Evolutionary conservation across 2,329 filamentous ascomycete genomes (phyloP).

Genomic region (Bipolaris bicolor): DNA sequence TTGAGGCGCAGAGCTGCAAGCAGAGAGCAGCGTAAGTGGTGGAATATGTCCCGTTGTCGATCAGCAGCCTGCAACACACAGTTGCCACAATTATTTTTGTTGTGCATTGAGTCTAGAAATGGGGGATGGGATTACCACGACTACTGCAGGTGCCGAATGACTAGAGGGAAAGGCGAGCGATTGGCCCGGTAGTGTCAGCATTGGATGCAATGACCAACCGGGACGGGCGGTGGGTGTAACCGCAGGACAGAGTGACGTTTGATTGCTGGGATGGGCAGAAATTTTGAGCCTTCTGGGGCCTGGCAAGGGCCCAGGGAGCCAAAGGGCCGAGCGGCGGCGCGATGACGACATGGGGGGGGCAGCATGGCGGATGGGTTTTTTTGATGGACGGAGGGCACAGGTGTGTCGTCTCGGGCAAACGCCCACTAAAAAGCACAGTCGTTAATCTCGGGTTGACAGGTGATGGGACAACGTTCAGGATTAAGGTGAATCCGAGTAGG

Average conservation of each 20-base stretch:
- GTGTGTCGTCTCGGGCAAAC: conserved; percentile 29
- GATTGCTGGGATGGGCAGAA: conserved; percentile 2
- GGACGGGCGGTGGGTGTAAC: conserved; percentile 13
- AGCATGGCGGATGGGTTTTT: conserved; percentile 14
- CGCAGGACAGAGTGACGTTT: conserved; percentile 6
- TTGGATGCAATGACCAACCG: conserved; percentile 15
- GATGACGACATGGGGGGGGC: conserved; percentile 25
- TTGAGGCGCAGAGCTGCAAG: too few species aligned
- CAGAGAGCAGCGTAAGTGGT: conserved; percentile 1
- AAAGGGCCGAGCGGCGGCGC: conserved; percentile 1
- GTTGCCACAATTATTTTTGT: conserved; percentile 45
- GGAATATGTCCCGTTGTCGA: conserved; percentile 26
- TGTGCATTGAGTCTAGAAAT: too few species aligned
- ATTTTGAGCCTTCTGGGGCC: conserved; percentile 10
- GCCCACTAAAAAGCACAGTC: conserved; percentile 40
- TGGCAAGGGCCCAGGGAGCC: conserved; percentile 9
- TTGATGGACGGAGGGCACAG: conserved; percentile 15
- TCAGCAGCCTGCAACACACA: conserved; percentile 11
- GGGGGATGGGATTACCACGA: too few species aligned
- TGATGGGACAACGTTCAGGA: conserved; percentile 26
- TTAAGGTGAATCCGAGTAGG: conserved; percentile 31
- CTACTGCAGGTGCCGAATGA: conserved; percentile 13
- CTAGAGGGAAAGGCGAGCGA: conserved; percentile 18
- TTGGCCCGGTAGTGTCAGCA: conserved; percentile 17
- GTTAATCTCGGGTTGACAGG: conserved; percentile 48